These are phyloP conservation scores for Haematococcus sp. DNA, from an alignment of 139 green algal genomes.

Conservation along the genomic window DNA sequence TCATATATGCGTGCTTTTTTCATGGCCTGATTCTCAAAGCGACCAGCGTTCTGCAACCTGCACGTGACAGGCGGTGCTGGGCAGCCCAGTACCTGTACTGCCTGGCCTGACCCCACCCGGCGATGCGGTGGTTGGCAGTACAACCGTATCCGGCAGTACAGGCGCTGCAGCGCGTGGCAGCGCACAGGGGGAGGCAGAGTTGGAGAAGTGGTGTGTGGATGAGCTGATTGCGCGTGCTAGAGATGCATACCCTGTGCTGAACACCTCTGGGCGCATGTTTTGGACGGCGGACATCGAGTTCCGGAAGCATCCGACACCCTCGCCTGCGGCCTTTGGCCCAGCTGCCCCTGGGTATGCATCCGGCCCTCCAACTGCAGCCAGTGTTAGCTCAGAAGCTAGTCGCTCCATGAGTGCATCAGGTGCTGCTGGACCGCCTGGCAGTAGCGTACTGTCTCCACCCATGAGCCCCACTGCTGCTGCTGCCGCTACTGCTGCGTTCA, in stretches of 20 bases:
- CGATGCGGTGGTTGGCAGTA: constrained; percentile 18
- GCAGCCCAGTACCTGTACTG: constrained; percentile 51
- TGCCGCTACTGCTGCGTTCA: too few species aligned
- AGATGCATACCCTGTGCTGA: constrained; percentile 14
- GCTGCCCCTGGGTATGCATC: too few species aligned
- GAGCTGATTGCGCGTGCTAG: constrained; percentile 25
- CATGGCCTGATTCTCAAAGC: too few species aligned
- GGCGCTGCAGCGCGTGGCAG: neutral
- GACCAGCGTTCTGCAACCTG: too few species aligned
- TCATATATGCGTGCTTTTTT: too few species aligned
- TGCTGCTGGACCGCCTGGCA: too few species aligned
- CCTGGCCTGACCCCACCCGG: constrained; percentile 53
- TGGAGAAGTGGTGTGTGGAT: constrained; percentile 46
- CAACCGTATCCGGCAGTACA: too few species aligned
- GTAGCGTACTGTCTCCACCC: too few species aligned
- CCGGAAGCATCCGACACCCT: neutral
- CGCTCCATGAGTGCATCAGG: too few species aligned
- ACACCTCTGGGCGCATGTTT: constrained; percentile 22
- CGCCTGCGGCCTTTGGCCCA: neutral
- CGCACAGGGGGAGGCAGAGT: neutral
- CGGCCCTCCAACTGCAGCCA: neutral
- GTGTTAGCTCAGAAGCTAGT: neutral
- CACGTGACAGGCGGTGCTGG: constrained; percentile 32
- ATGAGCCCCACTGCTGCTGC: too few species aligned
- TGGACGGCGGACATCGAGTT: constrained; percentile 28